Evolutionary conservation across 495 filamentous ascomycete genomes (phyloP).

Genomic region (Penicillium odoratum): DNA sequence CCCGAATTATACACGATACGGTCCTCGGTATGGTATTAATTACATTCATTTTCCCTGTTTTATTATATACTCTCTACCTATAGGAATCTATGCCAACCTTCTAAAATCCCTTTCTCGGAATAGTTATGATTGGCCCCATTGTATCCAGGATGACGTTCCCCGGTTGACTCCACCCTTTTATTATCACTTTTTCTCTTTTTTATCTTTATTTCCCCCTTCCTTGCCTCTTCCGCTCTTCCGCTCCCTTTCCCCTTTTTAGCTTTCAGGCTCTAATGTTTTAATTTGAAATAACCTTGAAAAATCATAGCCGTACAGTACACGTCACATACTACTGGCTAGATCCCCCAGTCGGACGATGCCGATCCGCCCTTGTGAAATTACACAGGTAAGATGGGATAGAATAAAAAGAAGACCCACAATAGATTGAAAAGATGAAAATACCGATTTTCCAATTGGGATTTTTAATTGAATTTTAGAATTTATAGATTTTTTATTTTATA

Average conservation of each 20-base stretch:
- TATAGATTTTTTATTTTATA: background rate
- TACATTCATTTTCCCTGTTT: slow-evolving; percentile 14
- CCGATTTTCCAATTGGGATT: background rate
- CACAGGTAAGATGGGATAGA: slow-evolving; percentile 10
- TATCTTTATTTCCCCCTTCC: slow-evolving; percentile 18
- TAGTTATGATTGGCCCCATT: slow-evolving; percentile 20
- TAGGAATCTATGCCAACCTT: background rate
- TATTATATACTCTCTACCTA: background rate
- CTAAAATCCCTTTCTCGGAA: slow-evolving; percentile 9
- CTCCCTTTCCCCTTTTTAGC: slow-evolving; percentile 11
- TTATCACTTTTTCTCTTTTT: background rate
- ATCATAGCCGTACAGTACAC: background rate
- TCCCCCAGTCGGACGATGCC: slow-evolving; percentile 33
- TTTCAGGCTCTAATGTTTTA: slow-evolving; percentile 7
- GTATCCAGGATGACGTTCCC: slow-evolving; percentile 20
- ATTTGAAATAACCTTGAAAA: background rate
- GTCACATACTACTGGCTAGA: slow-evolving; percentile 10
- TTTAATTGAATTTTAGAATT: background rate
- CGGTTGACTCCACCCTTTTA: slow-evolving; percentile 30
- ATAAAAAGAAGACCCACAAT: slow-evolving; percentile 15
- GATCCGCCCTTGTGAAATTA: slow-evolving; percentile 30
- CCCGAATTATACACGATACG: slow-evolving; percentile 15
- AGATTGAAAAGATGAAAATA: slow-evolving; percentile 18
- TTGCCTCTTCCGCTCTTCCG: slow-evolving; percentile 27
- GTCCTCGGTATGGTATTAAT: slow-evolving; percentile 1